A percentile compares a stretch with the other conserved stretches of the same genome.
Conservation (phyloP, 768 basidiomycete genomes). For the Pholiota microspora region DNA sequence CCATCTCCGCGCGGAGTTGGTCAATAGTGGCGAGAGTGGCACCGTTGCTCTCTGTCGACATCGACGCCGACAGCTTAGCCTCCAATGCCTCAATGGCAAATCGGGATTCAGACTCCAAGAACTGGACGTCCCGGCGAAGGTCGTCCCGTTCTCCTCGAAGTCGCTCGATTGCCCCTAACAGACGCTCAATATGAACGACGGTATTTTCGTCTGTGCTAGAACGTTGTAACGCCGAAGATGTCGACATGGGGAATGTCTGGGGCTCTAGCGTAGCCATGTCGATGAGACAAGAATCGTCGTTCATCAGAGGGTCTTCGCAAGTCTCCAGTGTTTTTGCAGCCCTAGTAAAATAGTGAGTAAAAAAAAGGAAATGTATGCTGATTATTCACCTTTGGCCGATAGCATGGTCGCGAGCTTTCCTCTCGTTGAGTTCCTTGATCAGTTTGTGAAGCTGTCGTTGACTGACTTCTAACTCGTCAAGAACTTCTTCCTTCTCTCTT, state of each 20-base stretch:
- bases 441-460: conserved; percentile 30
- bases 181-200: conserved; percentile 46
- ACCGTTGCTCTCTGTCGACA: conserved; percentile 19
- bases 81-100: conserved; percentile 62
- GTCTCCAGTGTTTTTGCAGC: conserved; percentile 17
- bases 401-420: conserved; percentile 21
- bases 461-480: conserved; percentile 40
- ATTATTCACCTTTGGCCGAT: conserved; percentile 19
- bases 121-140: conserved; percentile 62
- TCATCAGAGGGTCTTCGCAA: conserved; percentile 20
- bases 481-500: conserved; percentile 51
- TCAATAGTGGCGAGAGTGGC: conserved; percentile 22
- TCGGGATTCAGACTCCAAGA: conserved; percentile 64
- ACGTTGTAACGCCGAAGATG: neutral
- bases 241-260: neutral
- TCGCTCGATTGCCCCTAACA: conserved; percentile 64
- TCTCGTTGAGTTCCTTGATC: conserved; percentile 20
- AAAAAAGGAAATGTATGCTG: neutral
- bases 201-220: conserved; percentile 26
- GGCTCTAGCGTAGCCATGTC: conserved; percentile 22
- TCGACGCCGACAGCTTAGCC: conserved; percentile 37
- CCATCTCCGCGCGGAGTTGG: conserved; percentile 29
- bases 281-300: conserved; percentile 17
- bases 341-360: conserved; percentile 6
- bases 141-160: conserved; percentile 65